Evolutionary conservation across 2,329 filamentous ascomycete genomes (phyloP).

Genomic region (Talaromyces sp.): DNA sequence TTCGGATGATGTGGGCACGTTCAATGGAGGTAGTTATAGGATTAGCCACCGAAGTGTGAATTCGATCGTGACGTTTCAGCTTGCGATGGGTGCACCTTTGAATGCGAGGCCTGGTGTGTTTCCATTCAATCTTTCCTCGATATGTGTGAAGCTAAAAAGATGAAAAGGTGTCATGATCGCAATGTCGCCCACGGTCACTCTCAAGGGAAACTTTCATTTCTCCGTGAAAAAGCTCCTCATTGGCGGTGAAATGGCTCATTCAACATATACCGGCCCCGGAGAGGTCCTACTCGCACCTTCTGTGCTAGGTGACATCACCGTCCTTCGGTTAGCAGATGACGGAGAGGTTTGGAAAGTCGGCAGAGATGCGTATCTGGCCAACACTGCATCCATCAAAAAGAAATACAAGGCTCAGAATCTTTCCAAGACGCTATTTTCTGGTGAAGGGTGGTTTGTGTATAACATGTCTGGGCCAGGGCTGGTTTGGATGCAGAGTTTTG

Average conservation of each 20-base stretch:
- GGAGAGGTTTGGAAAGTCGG: slow-evolving; percentile 73
- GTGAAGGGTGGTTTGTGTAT: slow-evolving; percentile 88
- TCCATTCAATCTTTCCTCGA: too few species aligned
- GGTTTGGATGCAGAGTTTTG: slow-evolving; percentile 88
- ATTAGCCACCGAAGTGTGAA: slow-evolving; percentile 92
- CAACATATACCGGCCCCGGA: slow-evolving; percentile 82
- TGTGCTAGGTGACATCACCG: slow-evolving; percentile 79
- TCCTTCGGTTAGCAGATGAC: slow-evolving; percentile 65
- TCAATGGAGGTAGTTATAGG: slow-evolving; percentile 92
- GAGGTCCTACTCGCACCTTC: slow-evolving; percentile 81
- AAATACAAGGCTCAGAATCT: slow-evolving; percentile 84
- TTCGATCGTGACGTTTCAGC: slow-evolving; percentile 81
- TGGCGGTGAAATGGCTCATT: slow-evolving; percentile 73
- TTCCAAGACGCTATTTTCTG: slow-evolving; percentile 87
- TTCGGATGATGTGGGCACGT: slow-evolving; percentile 86
- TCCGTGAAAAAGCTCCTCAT: slow-evolving; percentile 86
- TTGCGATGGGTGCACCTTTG: slow-evolving; percentile 85
- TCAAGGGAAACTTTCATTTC: slow-evolving; percentile 81
- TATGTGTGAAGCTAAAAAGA: too few species aligned
- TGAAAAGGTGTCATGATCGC: slow-evolving; percentile 77
- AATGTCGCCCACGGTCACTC: slow-evolving; percentile 84
- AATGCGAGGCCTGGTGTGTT: slow-evolving; percentile 67
- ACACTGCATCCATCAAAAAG: slow-evolving; percentile 81
- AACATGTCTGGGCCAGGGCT: slow-evolving; percentile 78
- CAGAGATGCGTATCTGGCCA: slow-evolving; percentile 79